Evolutionary conservation across 768 basidiomycete genomes (phyloP), one percentile per base, ranked within the genome.

Genomic region (Leccinum longicurvipes): DNA sequence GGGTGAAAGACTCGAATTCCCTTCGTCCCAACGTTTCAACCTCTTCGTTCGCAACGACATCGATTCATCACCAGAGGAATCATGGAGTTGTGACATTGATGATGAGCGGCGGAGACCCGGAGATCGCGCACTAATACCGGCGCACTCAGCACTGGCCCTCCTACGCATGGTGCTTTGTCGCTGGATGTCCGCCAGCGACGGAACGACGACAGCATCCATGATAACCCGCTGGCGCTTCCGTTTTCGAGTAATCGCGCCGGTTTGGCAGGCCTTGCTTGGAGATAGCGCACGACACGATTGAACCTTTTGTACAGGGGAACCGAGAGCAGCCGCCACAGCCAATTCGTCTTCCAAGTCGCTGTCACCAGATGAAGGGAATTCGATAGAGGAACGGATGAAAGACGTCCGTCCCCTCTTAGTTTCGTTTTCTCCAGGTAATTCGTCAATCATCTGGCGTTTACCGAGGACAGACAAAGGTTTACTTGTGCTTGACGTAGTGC

Each of bases 141-240:
- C 15, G 7, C 11, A 46, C 15, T 64, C 65, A 2, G 54, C 59
- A 32, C 62, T 69, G 41, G 60, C 63, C 44, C 60, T 60, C 52
- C 63, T 63, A 41, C 55, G 59, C 60, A 65, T 55, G 48, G 29
- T 47, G 24, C 59, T 58, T 34, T 60, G 44, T 47, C 58, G 62
- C 25, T 55, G 56, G 29, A 75, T 49, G 17, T 71, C 65, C 0
- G 63, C 68, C 17, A 77, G 59, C 9, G 71, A 70, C 12, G 79
- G 79, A 47, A 81, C 74, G 47, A 78, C 77, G 12, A 83, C 82
- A 3, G 77, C 77, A 12, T 84, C 84, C 72, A 83, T 67, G 56
- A 81, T 60, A 6, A 75, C 63, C 29, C 81, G 68, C 66, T 77
- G 80, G 54, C 82, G 79, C 67, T 83, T 85, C 60, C 65, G 71